phyloP scores from a whole-genome alignment of 1,284 basidiomycete genomes.

The Cutaneotrichosporon arboriforme region DNA sequence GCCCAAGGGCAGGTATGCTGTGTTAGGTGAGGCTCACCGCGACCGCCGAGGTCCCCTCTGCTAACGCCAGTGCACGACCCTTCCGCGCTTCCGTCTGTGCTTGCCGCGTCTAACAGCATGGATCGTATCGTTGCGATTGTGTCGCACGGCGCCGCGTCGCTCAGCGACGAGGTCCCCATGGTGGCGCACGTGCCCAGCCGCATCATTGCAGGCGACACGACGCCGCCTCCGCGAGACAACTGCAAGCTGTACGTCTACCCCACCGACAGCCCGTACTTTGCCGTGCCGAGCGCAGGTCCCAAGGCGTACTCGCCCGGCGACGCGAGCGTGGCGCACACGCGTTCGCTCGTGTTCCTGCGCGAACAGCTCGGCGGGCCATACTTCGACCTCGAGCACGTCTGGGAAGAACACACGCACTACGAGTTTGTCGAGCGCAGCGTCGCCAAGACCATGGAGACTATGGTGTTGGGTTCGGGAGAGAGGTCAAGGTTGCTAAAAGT shows the following conservation, averaged over 20 bases:
- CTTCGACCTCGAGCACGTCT: conserved; percentile 21
- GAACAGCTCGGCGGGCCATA: conserved; percentile 16
- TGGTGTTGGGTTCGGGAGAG: conserved; percentile 30
- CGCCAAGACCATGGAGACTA: conserved; percentile 30
- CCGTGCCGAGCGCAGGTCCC: conserved; percentile 17
- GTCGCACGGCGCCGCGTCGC: conserved; percentile 13
- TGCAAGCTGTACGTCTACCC: conserved; percentile 6
- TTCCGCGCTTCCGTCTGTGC: conserved; percentile 10
- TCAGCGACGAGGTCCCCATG: conserved; percentile 5
- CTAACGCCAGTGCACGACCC: conserved; percentile 20
- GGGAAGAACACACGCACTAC: conserved; percentile 22
- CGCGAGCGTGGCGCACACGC: conserved; percentile 15
- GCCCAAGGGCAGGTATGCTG: conserved; percentile 4
- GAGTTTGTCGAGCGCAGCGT: conserved; percentile 28
- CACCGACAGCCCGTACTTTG: conserved; percentile 16
- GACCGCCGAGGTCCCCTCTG: too few relatives aligned
- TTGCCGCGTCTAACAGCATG: conserved; percentile 3
- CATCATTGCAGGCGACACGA: background rate
- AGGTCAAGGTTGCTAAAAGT: too few relatives aligned
- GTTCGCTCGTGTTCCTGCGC: conserved; percentile 16
- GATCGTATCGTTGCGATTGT: conserved; percentile 10
- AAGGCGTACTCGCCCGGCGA: conserved; percentile 15
- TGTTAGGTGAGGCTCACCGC: conserved; percentile 15
- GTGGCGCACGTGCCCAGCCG: conserved; percentile 10
- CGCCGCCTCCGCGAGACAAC: background rate